Conservation (phyloP, 2,329 filamentous ascomycete genomes). For the Scortechinia acanthostroma region DNA sequence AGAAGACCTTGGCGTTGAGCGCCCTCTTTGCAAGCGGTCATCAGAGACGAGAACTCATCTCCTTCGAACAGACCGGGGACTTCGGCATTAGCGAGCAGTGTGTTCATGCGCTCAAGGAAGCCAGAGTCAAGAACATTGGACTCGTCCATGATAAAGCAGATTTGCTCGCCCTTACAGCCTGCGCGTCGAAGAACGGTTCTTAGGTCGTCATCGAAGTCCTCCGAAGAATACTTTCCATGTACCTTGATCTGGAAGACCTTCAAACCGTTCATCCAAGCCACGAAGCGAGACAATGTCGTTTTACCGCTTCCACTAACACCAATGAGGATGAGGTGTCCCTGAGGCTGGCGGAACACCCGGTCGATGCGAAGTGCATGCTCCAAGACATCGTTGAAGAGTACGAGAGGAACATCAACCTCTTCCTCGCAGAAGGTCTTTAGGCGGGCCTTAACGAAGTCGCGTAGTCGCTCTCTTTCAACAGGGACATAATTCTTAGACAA, state of each 20-base stretch:
- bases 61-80: conserved; percentile 97
- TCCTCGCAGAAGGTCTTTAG: conserved; percentile 98
- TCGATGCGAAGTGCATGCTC: conserved; percentile 98
- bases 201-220: conserved; percentile 97
- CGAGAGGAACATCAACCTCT: conserved; percentile 95
- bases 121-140: conserved; percentile 96
- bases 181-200: conserved; percentile 86
- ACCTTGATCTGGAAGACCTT: conserved; percentile 99
- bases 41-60: conserved; percentile 95
- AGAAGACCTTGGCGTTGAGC: conserved; percentile 91
- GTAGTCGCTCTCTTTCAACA: conserved; percentile 86
- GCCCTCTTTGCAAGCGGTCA: conserved; percentile 98
- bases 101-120: conserved; percentile 99
- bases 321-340: conserved; percentile 95
- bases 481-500: conserved; percentile 97
- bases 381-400: conserved; percentile 97
- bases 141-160: conserved; percentile 99
- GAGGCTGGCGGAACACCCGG: conserved; percentile 94
- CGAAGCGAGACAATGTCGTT: conserved; percentile 93
- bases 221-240: conserved; percentile 93
- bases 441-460: conserved; percentile 94
- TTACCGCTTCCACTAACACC: conserved; percentile 98
- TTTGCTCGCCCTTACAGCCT: conserved; percentile 97
- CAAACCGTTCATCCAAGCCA: conserved; percentile 99
- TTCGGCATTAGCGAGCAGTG: conserved; percentile 95